A percentile compares a stretch with the other conserved stretches of the same genome.
These are phyloP conservation scores for Sanguinoderma infundibulare DNA, from an alignment of 1,284 basidiomycete genomes.

Conservation along the genomic window DNA sequence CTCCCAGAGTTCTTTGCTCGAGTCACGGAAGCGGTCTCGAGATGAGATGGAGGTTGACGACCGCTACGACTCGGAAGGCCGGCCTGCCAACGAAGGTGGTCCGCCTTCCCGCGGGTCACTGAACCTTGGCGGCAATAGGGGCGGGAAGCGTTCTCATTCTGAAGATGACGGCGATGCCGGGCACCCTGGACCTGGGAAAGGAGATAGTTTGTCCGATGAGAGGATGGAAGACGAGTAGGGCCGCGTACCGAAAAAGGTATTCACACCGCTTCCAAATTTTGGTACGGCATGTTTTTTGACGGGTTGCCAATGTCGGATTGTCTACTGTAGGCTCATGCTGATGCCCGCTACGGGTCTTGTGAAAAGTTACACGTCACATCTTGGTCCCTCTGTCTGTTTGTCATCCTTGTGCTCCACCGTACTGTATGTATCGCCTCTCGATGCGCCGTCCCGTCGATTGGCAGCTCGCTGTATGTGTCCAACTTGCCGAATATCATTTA, in stretches of 20 bases:
- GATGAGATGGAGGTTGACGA: conserved; percentile 64
- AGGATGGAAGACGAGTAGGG: conserved; percentile 36
- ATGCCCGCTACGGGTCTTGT: conserved; percentile 9
- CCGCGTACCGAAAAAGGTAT: conserved; percentile 7
- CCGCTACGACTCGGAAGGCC: conserved; percentile 33
- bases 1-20: conserved; percentile 19
- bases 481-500: conserved; percentile 13
- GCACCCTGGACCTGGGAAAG: conserved; percentile 17
- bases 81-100: conserved; percentile 26
- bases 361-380: conserved; percentile 21
- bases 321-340: conserved; percentile 13
- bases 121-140: conserved; percentile 47
- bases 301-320: conserved; percentile 15
- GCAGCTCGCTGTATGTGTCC: conserved; percentile 23
- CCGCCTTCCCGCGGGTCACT: conserved; percentile 29
- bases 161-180: conserved; percentile 36
- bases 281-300: conserved; percentile 20
- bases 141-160: conserved; percentile 57
- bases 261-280: conserved; percentile 9
- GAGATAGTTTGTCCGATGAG: conserved; percentile 28
- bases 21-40: conserved; percentile 58
- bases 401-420: conserved; percentile 6
- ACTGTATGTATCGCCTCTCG: conserved; percentile 16
- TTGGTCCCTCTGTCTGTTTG: conserved; percentile 14
- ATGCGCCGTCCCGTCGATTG: conserved; percentile 1